Evolutionary conservation across 257 asterid species (phyloP), one percentile per base, ranked within the genome.

Genomic region (Nicotiana paniculata): DNA sequence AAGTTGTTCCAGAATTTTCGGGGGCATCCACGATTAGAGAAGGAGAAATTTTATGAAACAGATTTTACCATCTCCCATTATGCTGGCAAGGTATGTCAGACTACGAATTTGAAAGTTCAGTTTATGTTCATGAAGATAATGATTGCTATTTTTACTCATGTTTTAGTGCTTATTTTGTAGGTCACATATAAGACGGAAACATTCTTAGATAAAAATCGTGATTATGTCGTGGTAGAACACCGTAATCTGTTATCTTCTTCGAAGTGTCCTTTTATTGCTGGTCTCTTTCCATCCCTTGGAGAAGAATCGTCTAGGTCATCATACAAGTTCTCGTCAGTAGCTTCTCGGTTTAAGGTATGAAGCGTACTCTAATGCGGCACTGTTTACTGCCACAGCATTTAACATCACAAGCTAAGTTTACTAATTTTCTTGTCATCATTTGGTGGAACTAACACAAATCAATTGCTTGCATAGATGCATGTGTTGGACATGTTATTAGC

Each of bases 181-280:
- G 99, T 96, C 88, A 92, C 92, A 80, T 96, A 96, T 85, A 97
- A 91, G 90, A 93, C 99, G 2, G 90, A 94, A 85, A 51, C 97
- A 74, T 96, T 96, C 89, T 83, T 96, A 74, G 98, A 96, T 79
- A 96, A 96, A 84, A 96, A 96, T 83, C 99, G 99, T 61, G 99
- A 96, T 84, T 96, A 96, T 88, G 93, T 96, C 82, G 99, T 96
- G 85, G 97, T 93, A 83, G 99, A 96, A 81, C 99, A 96, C 89
- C 91, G 98, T 93, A 91, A 91, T 83, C 88, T 96, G 77, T 88
- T 96, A 84, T 93, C 95, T 83, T 94, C 97, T 86, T 96, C 98
- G 46, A 90, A 88, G 83, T 94, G 98, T 90, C 61, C 93, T 74
- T 93, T 96, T 83, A 68, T 94, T 67, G 90, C 97, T 53, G 90